Evolutionary conservation across 2,329 filamentous ascomycete species (phyloP).

Genomic region (Ophiostoma perfectum): DNA sequence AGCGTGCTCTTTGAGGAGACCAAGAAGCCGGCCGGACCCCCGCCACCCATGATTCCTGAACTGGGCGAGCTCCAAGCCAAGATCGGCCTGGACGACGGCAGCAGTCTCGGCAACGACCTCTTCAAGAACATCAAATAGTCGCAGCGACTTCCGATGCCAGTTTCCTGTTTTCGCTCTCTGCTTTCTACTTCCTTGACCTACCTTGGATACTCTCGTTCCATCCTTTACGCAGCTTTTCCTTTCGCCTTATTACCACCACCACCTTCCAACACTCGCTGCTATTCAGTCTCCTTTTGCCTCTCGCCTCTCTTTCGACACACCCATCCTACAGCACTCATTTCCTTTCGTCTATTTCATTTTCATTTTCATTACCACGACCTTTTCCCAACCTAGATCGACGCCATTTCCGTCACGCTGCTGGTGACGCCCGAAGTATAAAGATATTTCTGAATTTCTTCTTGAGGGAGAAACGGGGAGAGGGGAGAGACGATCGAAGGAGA

Average conservation of each 20-base stretch:
- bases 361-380: constrained; percentile 6
- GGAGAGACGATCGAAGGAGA: not conserved
- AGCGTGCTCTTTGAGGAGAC: constrained; percentile 41
- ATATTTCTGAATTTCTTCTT: not conserved
- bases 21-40: constrained; percentile 40
- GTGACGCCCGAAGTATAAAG: not conserved
- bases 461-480: constrained; percentile 11
- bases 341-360: not conserved
- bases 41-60: constrained; percentile 58
- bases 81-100: constrained; percentile 42
- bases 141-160: not conserved
- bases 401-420: constrained; percentile 5
- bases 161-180: constrained; percentile 1
- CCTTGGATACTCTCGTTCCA: not conserved
- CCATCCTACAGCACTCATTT: not conserved
- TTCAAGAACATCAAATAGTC: constrained; percentile 51
- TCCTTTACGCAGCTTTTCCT: not conserved
- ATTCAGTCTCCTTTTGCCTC: not conserved
- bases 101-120: constrained; percentile 46
- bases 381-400: not conserved
- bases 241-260: not conserved
- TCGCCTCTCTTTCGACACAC: not conserved
- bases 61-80: constrained; percentile 48
- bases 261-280: not conserved
- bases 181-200: not conserved